Conservation (phyloP, 106 monocot species). For the Allium sativum region DNA sequence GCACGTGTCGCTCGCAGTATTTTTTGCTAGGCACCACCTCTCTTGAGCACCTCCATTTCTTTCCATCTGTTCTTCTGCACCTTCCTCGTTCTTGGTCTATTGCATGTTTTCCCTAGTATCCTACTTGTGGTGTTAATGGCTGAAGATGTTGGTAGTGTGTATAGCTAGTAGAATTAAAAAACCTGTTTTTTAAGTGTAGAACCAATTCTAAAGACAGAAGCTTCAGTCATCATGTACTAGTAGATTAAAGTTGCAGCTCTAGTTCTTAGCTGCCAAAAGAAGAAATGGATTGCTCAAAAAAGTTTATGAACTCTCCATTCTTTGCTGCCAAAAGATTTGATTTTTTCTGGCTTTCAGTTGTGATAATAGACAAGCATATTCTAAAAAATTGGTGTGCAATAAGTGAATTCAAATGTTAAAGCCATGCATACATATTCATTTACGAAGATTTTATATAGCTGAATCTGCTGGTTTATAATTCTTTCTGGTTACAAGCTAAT, state of each 20-base stretch:
- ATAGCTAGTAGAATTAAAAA: constrained; percentile 11
- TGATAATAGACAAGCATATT: too few relatives aligned
- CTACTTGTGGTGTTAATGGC: constrained; percentile 10
- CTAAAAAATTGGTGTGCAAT: too few relatives aligned
- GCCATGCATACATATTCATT: background rate
- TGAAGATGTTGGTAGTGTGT: constrained; percentile 23
- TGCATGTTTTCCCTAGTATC: constrained; percentile 28
- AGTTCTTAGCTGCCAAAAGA: too few relatives aligned
- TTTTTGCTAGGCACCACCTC: constrained; percentile 5
- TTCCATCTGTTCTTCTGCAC: constrained; percentile 8
- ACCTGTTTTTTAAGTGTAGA: constrained; percentile 25
- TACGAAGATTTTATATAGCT: background rate
- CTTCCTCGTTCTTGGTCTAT: constrained; percentile 8
- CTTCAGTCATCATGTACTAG: constrained; percentile 37
- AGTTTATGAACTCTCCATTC: too few relatives aligned
- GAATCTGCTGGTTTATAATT: background rate
- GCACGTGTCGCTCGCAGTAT: constrained; percentile 59
- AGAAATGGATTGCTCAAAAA: too few relatives aligned
- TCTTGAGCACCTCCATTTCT: constrained; percentile 15
- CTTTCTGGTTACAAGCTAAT: background rate
- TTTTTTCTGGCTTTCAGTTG: too few relatives aligned
- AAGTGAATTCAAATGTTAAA: too few relatives aligned
- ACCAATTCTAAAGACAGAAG: constrained; percentile 36
- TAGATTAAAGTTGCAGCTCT: constrained; percentile 54
- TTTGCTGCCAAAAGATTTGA: too few relatives aligned